Percentiles rank a stretch among this genome's conserved stretches.
Evolutionary conservation across 352 stramenopile species (phyloP).

Genomic region (Peronosclerospora sorghi): DNA sequence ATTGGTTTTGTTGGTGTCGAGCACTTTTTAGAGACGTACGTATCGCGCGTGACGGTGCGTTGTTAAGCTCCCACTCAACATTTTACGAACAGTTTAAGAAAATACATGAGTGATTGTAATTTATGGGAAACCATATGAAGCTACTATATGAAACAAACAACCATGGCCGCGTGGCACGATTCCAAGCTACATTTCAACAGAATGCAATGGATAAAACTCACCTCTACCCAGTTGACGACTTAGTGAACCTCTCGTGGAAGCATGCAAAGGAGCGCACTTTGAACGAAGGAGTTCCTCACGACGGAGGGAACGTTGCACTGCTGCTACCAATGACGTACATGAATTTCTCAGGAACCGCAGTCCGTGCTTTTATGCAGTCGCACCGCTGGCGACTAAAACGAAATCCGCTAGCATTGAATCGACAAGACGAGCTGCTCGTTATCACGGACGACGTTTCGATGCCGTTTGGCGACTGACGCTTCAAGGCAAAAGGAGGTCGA

Average conservation of each 20-base stretch:
- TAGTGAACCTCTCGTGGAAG: constrained; percentile 61
- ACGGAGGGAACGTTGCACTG: constrained; percentile 61
- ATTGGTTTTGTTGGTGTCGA: constrained; percentile 51
- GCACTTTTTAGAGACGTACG: constrained; percentile 70
- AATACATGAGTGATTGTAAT: background rate
- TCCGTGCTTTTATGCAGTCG: constrained; percentile 68
- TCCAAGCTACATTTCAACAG: constrained; percentile 53
- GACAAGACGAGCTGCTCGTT: constrained; percentile 74
- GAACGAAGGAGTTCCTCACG: constrained; percentile 60
- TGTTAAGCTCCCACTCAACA: no score
- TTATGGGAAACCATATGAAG: constrained; percentile 32
- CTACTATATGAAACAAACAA: constrained; percentile 44
- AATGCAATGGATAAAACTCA: constrained; percentile 23
- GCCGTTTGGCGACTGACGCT: constrained; percentile 71
- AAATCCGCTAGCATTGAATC: constrained; percentile 65
- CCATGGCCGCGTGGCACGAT: constrained; percentile 54
- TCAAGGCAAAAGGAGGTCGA: constrained; percentile 65
- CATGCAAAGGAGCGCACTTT: constrained; percentile 66
- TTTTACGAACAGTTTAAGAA: background rate
- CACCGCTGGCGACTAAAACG: constrained; percentile 79
- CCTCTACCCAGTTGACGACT: constrained; percentile 52
- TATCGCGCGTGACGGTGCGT: constrained; percentile 42
- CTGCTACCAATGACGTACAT: constrained; percentile 76
- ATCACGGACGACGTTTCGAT: constrained; percentile 71
- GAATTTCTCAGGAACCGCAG: constrained; percentile 71